Evolutionary conservation across 257 asterid genomes (phyloP).

Genomic region (Ballota nigra): DNA sequence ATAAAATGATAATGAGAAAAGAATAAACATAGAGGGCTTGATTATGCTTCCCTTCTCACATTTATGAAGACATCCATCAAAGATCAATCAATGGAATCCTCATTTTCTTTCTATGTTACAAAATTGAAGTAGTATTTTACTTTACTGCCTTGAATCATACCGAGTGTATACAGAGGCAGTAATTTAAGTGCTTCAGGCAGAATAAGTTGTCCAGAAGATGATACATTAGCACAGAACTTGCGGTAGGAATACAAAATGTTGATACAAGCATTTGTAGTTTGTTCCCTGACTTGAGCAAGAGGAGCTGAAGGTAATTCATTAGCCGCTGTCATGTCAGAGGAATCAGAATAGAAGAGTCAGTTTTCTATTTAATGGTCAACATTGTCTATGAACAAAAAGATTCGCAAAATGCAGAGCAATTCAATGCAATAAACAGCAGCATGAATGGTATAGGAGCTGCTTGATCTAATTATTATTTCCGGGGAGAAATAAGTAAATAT

Average conservation of each 20-base stretch:
- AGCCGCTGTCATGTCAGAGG: constrained; percentile 55
- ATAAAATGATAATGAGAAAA: background rate
- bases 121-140: background rate
- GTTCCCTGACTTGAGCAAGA: constrained; percentile 72
- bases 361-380: background rate
- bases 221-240: constrained; percentile 84
- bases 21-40: background rate
- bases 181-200: constrained; percentile 92
- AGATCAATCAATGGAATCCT: background rate
- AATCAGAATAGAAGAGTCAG: constrained; percentile 26
- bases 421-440: background rate
- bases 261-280: constrained; percentile 69
- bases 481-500: background rate
- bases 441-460: constrained; percentile 15
- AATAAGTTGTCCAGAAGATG: constrained; percentile 86
- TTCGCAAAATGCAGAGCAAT: background rate
- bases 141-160: constrained; percentile 40
- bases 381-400: constrained; percentile 8
- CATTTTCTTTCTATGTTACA: background rate
- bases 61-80: background rate
- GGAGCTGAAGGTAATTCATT: constrained; percentile 76
- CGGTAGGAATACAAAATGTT: constrained; percentile 82
- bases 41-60: background rate
- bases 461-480: background rate
- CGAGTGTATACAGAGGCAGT: constrained; percentile 85